These are phyloP conservation scores for Novymonas esmeraldas DNA, from an alignment of 208 protist species.

Conservation along the genomic window DNA sequence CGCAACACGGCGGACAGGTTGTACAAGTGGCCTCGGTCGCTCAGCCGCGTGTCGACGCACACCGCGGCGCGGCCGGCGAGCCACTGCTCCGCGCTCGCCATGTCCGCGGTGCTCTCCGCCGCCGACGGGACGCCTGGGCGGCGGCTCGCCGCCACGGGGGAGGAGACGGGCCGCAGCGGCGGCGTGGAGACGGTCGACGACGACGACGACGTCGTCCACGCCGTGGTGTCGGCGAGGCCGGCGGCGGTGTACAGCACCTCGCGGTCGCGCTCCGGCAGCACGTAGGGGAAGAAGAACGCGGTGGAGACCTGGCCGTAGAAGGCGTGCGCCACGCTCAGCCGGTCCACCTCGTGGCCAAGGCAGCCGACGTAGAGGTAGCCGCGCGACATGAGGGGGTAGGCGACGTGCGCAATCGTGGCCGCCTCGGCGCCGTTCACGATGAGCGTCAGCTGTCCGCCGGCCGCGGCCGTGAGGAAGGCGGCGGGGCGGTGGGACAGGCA, in stretches of 20 bases:
- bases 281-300: conserved; percentile 64
- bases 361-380: conserved; percentile 64
- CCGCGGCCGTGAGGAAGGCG: conserved; percentile 21
- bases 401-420: conserved; percentile 28
- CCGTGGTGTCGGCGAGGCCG: conserved; percentile 6
- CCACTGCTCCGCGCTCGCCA: conserved; percentile 32
- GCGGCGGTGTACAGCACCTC: conserved; percentile 14
- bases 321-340: conserved; percentile 38
- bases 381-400: conserved; percentile 53
- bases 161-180: not conserved
- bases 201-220: conserved; percentile 11
- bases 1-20: conserved; percentile 76
- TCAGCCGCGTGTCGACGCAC: conserved; percentile 81
- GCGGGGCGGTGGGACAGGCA: conserved; percentile 26
- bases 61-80: conserved; percentile 51
- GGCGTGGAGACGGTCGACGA: conserved; percentile 4
- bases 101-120: not conserved
- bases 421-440: conserved; percentile 57
- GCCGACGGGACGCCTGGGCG: not conserved
- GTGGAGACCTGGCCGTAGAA: conserved; percentile 74
- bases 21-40: conserved; percentile 72
- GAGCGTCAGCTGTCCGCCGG: conserved; percentile 43
- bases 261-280: conserved; percentile 40
- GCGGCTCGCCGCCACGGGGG: not conserved
- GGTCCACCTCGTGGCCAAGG: conserved; percentile 60